Evolutionary conservation across 768 basidiomycete genomes (phyloP), one percentile per base, ranked within the genome.

Genomic region (Plicaturopsis crispa): DNA sequence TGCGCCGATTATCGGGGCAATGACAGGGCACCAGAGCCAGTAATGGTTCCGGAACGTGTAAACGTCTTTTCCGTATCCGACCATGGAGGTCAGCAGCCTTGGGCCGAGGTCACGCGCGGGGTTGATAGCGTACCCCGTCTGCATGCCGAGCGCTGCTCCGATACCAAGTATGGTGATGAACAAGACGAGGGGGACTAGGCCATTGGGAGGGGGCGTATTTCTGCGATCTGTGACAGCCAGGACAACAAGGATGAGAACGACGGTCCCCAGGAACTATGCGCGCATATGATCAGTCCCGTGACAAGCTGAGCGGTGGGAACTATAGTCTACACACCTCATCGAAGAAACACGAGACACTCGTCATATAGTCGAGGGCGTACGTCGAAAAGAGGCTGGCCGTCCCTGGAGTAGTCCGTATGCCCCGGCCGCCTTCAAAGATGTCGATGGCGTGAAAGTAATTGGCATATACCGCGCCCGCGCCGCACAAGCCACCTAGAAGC

Each of bases 391-490:
- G 57, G 24, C 62, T 52, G 4, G 72, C 83, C 0, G 80, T 81
- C 30, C 46, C 48, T n/a, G n/a, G 8, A 44, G 78, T 61, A 3
- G 77, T 81, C 14, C 80, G 70, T 18, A 75, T 52, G 31, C 61
- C 54, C 13, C 55, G 40, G 3, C 75, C 77, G 17, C 81, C 80
- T 52, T 84, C 82, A 43, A 67, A 68, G 31, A 80, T 48, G 49
- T 75, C 69, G 46, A 87, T 81, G 23, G 80, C 81, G 49, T 81
- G 75, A 51, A 74, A 70, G 49, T 82, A 85, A 52, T 78, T 78
- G 5, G 68, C 80, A 50, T 84, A 84, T 17, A 78, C 57, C 18
- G 80, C 57, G 5, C 70, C 72, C 14, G 72, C 74, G 12, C 80
- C 84, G 41, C 71, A 61, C 14, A 84, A 49, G 4, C 64, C 83